Percentiles rank a stretch among this genome's conserved stretches.
phyloP scores from a whole-genome alignment of 352 stramenopile genomes.

The Globisporangium ultimum region DNA sequence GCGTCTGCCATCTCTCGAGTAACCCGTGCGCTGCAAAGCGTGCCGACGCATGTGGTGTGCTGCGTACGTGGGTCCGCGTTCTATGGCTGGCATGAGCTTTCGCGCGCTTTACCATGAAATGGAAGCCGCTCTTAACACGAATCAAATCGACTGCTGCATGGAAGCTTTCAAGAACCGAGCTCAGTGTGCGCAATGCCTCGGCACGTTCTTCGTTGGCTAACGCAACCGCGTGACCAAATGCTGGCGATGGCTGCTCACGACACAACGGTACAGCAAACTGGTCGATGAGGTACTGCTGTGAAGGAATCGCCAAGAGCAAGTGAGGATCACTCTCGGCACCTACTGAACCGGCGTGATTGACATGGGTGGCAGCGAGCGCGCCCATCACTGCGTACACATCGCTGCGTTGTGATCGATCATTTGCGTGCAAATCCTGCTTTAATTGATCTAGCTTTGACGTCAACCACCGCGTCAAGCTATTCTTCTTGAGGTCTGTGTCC shows the following conservation, averaged over 20 bases:
- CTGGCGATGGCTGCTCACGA: slow-evolving; percentile 8
- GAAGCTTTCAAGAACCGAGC: slow-evolving; percentile 22
- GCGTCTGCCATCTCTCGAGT: slow-evolving; percentile 29
- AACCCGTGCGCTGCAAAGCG: not conserved
- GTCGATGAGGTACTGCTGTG: slow-evolving; percentile 19
- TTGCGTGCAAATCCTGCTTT: slow-evolving; percentile 28
- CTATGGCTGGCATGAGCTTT: not conserved
- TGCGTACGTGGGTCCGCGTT: not conserved
- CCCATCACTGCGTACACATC: not conserved
- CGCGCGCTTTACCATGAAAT: slow-evolving; percentile 16
- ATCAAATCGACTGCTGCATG: slow-evolving; percentile 20
- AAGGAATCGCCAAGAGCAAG: slow-evolving; percentile 30
- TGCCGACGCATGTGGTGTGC: no score
- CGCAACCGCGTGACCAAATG: not conserved
- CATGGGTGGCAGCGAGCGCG: not conserved
- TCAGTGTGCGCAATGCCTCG: slow-evolving; percentile 16
- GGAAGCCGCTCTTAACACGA: slow-evolving; percentile 22
- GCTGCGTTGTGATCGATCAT: not conserved
- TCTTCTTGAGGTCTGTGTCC: slow-evolving; percentile 18
- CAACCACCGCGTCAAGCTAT: slow-evolving; percentile 28
- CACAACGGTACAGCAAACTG: slow-evolving; percentile 17
- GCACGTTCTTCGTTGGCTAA: slow-evolving; percentile 18
- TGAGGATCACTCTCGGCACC: slow-evolving; percentile 6
- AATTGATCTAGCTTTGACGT: slow-evolving; percentile 35
- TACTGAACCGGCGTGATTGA: not conserved